Evolutionary conservation across 176 grass and related monocot genomes (phyloP).

Genomic region (maize (Zea mays)): Zm-B73-REFERENCE-NAM-5.0 NC_050102.1:139470001-139470500

Average conservation of each 20-base stretch:
- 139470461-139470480: constrained; percentile 20
- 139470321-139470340: background rate
- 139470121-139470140: background rate
- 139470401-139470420: constrained; percentile 4
- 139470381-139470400: background rate
- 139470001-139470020: background rate
- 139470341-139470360: constrained; percentile 12
- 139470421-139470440: background rate
- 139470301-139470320: no score
- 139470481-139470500: constrained; percentile 19
- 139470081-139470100: no score
- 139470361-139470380: background rate
- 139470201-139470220: background rate
- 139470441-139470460: background rate
- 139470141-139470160: background rate
- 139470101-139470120: background rate
- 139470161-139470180: background rate
- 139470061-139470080: background rate
- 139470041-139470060: background rate
- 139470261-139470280: constrained; percentile 3
- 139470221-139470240: background rate
- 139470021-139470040: no score
- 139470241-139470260: no score
- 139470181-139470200: background rate
- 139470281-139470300: background rate